Evolutionary conservation across 306 rosid species (phyloP).

Genomic region (Aeschynomene evenia): DNA sequence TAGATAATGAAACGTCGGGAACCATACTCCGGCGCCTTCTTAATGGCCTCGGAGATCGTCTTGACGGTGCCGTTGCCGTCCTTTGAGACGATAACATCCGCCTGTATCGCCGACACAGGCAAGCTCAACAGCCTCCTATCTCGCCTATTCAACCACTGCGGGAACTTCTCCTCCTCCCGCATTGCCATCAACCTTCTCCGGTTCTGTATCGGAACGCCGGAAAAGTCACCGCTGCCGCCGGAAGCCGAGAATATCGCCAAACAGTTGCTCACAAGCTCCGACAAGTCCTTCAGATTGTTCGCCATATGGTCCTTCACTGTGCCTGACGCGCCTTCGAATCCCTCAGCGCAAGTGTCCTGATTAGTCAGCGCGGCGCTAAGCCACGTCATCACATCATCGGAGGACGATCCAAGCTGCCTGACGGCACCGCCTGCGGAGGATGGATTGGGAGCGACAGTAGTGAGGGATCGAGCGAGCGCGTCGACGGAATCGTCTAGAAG

Average conservation of each 20-base stretch:
- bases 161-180: slow-evolving; percentile 41
- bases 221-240: slow-evolving; percentile 46
- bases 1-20: slow-evolving; percentile 61
- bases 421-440: background rate
- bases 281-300: slow-evolving; percentile 50
- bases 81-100: slow-evolving; percentile 65
- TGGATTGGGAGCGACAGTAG: slow-evolving; percentile 20
- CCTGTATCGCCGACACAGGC: slow-evolving; percentile 60
- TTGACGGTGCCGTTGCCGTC: slow-evolving; percentile 66
- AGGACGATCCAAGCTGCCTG: slow-evolving; percentile 20
- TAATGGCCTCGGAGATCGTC: slow-evolving; percentile 76
- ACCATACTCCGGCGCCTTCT: slow-evolving; percentile 62
- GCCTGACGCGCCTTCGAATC: slow-evolving; percentile 49
- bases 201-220: slow-evolving; percentile 82
- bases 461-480: slow-evolving; percentile 55
- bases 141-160: slow-evolving; percentile 59
- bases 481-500: slow-evolving; percentile 80
- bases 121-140: slow-evolving; percentile 61
- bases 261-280: slow-evolving; percentile 75
- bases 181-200: slow-evolving; percentile 53
- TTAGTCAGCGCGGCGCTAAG: slow-evolving; percentile 81
- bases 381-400: slow-evolving; percentile 76
- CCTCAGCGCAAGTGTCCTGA: slow-evolving; percentile 85
- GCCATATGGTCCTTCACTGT: slow-evolving; percentile 49
- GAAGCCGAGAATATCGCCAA: slow-evolving; percentile 63